phyloP scores from a whole-genome alignment of 768 basidiomycete species.

The Mycena albidolilacea region DNA sequence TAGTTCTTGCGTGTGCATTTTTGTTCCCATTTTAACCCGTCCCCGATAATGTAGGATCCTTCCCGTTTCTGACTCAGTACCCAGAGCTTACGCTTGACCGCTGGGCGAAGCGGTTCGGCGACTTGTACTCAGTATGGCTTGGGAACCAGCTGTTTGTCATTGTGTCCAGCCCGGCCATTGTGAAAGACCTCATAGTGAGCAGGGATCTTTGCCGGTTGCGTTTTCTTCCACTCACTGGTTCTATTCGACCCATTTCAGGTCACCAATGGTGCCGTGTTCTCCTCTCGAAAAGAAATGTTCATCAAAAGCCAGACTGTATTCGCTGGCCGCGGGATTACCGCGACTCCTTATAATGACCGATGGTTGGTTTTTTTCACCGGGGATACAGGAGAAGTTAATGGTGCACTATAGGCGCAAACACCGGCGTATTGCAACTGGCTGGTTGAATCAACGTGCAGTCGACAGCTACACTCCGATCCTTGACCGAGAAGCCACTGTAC shows the following conservation, averaged over 20 bases:
- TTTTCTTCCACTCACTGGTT: too few relatives aligned
- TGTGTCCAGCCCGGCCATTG: neutral
- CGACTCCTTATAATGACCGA: constrained; percentile 13
- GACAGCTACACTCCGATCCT: constrained; percentile 15
- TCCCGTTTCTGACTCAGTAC: neutral
- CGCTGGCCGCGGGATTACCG: constrained; percentile 11
- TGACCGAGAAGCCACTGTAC: constrained; percentile 14
- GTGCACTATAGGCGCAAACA: constrained; percentile 12
- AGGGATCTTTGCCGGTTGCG: too few relatives aligned
- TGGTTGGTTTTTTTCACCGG: neutral
- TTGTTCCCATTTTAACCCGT: too few relatives aligned
- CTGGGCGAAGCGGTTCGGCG: neutral
- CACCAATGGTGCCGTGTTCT: constrained; percentile 16
- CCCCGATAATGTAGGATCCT: neutral
- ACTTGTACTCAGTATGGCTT: neutral
- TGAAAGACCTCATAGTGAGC: constrained; percentile 5
- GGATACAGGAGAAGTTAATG: neutral
- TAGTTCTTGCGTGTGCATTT: too few relatives aligned
- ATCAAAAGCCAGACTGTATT: constrained; percentile 23
- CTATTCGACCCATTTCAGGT: neutral
- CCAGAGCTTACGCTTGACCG: neutral
- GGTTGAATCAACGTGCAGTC: constrained; percentile 17
- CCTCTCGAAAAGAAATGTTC: constrained; percentile 20
- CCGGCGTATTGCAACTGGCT: constrained; percentile 18
- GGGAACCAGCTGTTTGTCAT: neutral